Evolutionary conservation across 2,329 filamentous ascomycete genomes (phyloP).

Genomic region (Diaporthe velutina): DNA sequence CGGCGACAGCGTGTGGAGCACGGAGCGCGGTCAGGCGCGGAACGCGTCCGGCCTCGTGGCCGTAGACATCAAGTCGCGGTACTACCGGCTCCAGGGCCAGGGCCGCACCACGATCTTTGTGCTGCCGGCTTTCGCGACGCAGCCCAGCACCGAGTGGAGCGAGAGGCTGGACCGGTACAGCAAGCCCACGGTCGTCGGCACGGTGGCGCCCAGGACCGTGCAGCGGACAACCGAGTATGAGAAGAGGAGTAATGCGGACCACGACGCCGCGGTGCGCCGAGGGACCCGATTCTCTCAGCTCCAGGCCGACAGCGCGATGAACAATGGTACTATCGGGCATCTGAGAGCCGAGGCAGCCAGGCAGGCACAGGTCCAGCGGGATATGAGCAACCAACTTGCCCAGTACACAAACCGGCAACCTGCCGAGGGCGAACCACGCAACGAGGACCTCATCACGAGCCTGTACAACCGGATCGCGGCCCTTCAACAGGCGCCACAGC

Average conservation of each 20-base stretch:
- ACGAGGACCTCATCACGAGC: neutral
- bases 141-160: slow-evolving; percentile 60
- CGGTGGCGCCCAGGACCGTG: slow-evolving; percentile 45
- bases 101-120: slow-evolving; percentile 65
- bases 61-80: slow-evolving; percentile 64
- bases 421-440: neutral
- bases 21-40: slow-evolving; percentile 46
- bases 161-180: slow-evolving; percentile 55
- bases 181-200: slow-evolving; percentile 54
- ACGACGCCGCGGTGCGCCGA: slow-evolving; percentile 16
- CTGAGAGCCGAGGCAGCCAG: neutral
- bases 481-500: neutral
- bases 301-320: slow-evolving; percentile 23
- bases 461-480: neutral
- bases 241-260: slow-evolving; percentile 41
- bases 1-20: slow-evolving; percentile 54
- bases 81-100: slow-evolving; percentile 62
- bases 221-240: slow-evolving; percentile 52
- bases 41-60: slow-evolving; percentile 60
- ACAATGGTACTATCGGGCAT: slow-evolving; percentile 4
- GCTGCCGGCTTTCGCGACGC: slow-evolving; percentile 62
- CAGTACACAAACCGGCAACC: neutral
- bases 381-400: neutral
- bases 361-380: slow-evolving; percentile 14
- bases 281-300: slow-evolving; percentile 17